Percentiles rank a stretch among this genome's conserved stretches.
Evolutionary conservation across 441 rosid genomes (phyloP).

Genomic region (Eutrema salsugineum): DNA sequence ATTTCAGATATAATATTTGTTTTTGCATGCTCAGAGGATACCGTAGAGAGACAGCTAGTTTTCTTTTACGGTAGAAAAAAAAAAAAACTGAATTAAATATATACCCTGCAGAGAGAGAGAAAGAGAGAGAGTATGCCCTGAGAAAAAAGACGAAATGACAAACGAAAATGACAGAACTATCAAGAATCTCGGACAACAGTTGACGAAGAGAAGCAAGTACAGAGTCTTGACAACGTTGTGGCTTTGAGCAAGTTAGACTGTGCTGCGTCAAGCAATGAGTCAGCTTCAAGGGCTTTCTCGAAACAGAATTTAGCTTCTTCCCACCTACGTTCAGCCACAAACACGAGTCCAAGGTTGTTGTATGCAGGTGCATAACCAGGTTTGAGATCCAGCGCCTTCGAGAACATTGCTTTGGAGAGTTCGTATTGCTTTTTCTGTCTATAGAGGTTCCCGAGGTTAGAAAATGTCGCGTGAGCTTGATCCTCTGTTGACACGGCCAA

Average conservation of each 20-base stretch:
- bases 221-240: conserved; percentile 44
- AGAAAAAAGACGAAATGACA: no score
- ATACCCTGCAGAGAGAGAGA: no score
- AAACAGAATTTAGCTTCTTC: conserved; percentile 91
- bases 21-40: no score
- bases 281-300: conserved; percentile 62
- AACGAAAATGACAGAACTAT: neutral
- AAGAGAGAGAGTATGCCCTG: no score
- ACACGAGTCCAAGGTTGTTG: conserved; percentile 91
- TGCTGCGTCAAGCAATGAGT: conserved; percentile 86
- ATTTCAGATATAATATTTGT: no score
- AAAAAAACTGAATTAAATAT: no score
- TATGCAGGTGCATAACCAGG: conserved; percentile 96
- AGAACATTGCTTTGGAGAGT: conserved; percentile 86
- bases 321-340: conserved; percentile 77
- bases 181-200: conserved; percentile 25
- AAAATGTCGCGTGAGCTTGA: conserved; percentile 68
- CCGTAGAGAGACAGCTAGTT: no score
- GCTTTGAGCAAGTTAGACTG: conserved; percentile 82
- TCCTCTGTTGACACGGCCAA: conserved; percentile 57
- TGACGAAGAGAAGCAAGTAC: conserved; percentile 36
- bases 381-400: conserved; percentile 74
- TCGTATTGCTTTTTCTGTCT: conserved; percentile 75
- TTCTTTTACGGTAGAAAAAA: no score
- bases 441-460: conserved; percentile 91